Evolutionary conservation across 495 filamentous ascomycete species (phyloP).

Genomic region (Usnea hakonensis): DNA sequence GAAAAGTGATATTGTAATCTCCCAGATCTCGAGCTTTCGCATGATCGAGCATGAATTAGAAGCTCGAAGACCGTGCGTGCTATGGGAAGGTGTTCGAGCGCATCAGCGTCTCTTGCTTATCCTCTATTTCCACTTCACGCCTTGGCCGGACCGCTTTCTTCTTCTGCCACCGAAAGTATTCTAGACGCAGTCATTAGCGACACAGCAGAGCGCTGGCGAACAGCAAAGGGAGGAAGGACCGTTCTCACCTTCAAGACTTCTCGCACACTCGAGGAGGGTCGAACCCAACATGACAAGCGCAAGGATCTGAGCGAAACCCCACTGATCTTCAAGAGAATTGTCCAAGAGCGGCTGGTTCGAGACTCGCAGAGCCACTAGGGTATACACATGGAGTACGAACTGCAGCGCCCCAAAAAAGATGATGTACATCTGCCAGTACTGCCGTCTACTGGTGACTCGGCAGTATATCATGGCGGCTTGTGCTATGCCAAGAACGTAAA

Average conservation of each 20-base stretch:
- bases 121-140: no score
- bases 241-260: slow-evolving; percentile 4
- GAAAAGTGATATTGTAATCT: no score
- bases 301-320: slow-evolving; percentile 2
- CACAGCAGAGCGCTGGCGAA: no score
- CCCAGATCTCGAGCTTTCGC: no score
- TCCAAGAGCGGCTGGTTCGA: neutral
- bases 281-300: slow-evolving; percentile 2
- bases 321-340: neutral
- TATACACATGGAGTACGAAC: slow-evolving; percentile 3
- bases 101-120: no score
- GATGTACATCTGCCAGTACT: neutral
- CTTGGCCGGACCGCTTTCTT: no score
- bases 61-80: no score
- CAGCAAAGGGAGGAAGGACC: no score
- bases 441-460: neutral
- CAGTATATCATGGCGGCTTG: neutral
- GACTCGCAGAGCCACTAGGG: neutral
- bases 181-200: no score
- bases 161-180: no score
- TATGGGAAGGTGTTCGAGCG: no score
- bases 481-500: neutral
- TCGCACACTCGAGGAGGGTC: neutral
- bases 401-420: neutral
- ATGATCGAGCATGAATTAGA: no score